These are phyloP conservation scores for Discostella stelligeroides DNA, from an alignment of 108 stramenopile species.

Conservation along the genomic window DNA sequence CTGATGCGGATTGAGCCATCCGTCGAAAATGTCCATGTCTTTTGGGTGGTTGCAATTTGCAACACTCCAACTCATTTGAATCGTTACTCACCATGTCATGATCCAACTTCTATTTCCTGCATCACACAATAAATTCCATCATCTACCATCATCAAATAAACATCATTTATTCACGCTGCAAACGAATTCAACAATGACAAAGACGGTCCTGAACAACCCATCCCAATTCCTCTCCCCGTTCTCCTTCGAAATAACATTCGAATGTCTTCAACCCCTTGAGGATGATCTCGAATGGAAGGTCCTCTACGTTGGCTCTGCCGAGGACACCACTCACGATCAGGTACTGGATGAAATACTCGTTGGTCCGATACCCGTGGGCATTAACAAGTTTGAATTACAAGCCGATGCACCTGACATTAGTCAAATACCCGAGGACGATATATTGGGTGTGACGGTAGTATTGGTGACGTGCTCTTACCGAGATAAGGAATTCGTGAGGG, in stretches of 20 bases:
- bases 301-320: constrained; percentile 96
- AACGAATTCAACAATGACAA: constrained; percentile 9
- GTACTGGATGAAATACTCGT: constrained; percentile 96
- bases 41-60: neutral
- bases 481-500: constrained; percentile 94
- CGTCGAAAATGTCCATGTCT: neutral
- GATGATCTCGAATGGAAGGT: constrained; percentile 97
- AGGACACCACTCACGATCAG: constrained; percentile 89
- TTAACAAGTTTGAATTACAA: constrained; percentile 91
- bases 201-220: constrained; percentile 97
- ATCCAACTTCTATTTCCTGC: neutral
- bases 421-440: constrained; percentile 81
- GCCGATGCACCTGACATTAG: constrained; percentile 90
- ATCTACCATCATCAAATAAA: neutral
- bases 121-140: neutral
- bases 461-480: constrained; percentile 95
- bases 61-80: neutral
- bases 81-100: neutral
- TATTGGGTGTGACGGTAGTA: constrained; percentile 98
- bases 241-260: constrained; percentile 99
- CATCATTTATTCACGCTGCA: neutral
- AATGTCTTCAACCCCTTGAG: constrained; percentile 84
- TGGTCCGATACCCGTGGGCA: constrained; percentile 96
- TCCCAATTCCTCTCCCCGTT: constrained; percentile 90
- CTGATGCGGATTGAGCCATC: constrained; percentile 3